Percentiles rank a stretch among this genome's conserved stretches.
Conservation (phyloP, 805 yeast species). For the Kazachstania bromeliacearum region DNA sequence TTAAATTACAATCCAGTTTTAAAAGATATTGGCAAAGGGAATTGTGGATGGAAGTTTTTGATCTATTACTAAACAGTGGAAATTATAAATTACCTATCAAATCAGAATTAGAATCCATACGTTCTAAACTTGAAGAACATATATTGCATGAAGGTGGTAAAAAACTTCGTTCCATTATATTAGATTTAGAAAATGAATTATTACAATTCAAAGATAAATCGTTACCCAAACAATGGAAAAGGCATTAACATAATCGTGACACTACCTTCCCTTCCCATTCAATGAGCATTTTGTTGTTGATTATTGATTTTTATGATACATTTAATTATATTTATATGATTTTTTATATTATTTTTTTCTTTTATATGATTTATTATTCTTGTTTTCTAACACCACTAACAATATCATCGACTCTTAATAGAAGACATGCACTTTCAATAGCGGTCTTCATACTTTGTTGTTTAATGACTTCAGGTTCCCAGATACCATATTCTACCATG, state of each 20-base stretch:
- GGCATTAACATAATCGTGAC: too few species aligned
- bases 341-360: too few species aligned
- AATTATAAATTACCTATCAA: conserved; percentile 34
- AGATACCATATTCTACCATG: conserved; percentile 90
- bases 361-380: too few species aligned
- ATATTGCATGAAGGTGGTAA: conserved; percentile 11
- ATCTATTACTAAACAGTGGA: conserved; percentile 51
- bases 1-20: conserved; percentile 37
- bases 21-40: conserved; percentile 71
- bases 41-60: conserved; percentile 62
- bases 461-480: conserved; percentile 99
- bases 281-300: neutral
- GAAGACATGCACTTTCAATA: conserved; percentile 89
- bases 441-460: conserved; percentile 97
- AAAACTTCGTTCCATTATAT: conserved; percentile 28
- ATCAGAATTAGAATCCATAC: conserved; percentile 21
- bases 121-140: conserved; percentile 10
- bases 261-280: neutral
- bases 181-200: conserved; percentile 31
- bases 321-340: neutral
- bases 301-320: neutral
- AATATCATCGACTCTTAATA: conserved; percentile 93
- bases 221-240: neutral
- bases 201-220: conserved; percentile 7
- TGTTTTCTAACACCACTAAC: conserved; percentile 85